Evolutionary conservation across 2,329 filamentous ascomycete genomes (phyloP).

Genomic region (Colletotrichum sp.): DNA sequence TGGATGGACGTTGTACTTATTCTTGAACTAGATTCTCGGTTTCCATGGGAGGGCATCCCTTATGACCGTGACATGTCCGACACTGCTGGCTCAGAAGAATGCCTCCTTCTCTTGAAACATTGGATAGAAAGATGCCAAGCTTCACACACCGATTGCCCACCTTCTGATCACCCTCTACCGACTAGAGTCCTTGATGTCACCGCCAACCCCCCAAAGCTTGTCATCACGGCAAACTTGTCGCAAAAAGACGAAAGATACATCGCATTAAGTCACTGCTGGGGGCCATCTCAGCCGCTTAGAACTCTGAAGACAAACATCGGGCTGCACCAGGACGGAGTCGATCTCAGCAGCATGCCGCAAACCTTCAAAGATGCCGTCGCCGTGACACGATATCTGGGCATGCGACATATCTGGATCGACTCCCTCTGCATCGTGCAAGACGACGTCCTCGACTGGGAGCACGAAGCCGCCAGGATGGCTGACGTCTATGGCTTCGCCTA

Average conservation of each 20-base stretch:
- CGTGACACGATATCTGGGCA: constrained; percentile 1
- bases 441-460: constrained; percentile 13
- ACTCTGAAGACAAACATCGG: background rate
- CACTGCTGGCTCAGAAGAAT: background rate
- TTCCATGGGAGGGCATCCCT: background rate
- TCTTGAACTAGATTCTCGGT: background rate
- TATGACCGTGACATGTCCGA: background rate
- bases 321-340: background rate
- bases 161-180: background rate
- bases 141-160: background rate
- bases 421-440: constrained; percentile 24
- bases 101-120: background rate
- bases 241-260: background rate
- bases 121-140: background rate
- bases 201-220: background rate
- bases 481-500: background rate
- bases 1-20: background rate
- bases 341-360: background rate
- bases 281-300: background rate
- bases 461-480: constrained; percentile 4
- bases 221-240: background rate
- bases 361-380: constrained; percentile 14
- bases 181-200: background rate
- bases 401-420: constrained; percentile 25
- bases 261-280: background rate